phyloP scores from a whole-genome alignment of 2,329 filamentous ascomycete species.

The Shiraia bambusicola region DNA sequence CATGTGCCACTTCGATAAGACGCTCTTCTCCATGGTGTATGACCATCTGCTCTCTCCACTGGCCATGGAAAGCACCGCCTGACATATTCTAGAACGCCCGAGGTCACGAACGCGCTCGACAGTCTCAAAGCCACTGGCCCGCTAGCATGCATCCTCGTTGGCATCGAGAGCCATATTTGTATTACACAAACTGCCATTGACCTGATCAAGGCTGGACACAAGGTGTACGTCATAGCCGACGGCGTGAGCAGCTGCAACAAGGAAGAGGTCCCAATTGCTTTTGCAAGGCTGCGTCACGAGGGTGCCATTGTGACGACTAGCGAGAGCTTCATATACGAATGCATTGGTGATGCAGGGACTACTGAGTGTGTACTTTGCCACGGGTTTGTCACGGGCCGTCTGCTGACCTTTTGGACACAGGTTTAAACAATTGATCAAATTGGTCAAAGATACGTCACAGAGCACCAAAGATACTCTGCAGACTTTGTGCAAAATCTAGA shows the following conservation, averaged over 20 bases:
- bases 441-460: conserved; percentile 76
- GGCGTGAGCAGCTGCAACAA: conserved; percentile 85
- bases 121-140: conserved; percentile 33
- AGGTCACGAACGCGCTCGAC: conserved; percentile 55
- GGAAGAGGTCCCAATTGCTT: conserved; percentile 76
- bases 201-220: conserved; percentile 70
- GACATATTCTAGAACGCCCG: conserved; percentile 54
- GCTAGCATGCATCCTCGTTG: conserved; percentile 69
- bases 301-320: conserved; percentile 81
- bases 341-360: conserved; percentile 76
- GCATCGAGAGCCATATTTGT: conserved; percentile 93
- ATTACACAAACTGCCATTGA: conserved; percentile 86
- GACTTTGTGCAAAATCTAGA: conserved; percentile 62
- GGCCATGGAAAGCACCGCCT: background rate
- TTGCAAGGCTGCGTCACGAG: conserved; percentile 72
- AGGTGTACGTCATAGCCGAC: conserved; percentile 85
- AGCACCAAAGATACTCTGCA: conserved; percentile 70
- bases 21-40: conserved; percentile 79
- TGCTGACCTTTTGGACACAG: conserved; percentile 26
- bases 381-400: background rate
- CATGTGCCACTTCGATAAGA: conserved; percentile 74
- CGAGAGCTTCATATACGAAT: conserved; percentile 89
- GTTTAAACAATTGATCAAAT: conserved; percentile 70
- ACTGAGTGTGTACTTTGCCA: conserved; percentile 48
- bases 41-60: background rate